These are phyloP conservation scores for Kwoniella heveanensis DNA, from an alignment of 768 basidiomycete genomes.

Conservation along the genomic window DNA sequence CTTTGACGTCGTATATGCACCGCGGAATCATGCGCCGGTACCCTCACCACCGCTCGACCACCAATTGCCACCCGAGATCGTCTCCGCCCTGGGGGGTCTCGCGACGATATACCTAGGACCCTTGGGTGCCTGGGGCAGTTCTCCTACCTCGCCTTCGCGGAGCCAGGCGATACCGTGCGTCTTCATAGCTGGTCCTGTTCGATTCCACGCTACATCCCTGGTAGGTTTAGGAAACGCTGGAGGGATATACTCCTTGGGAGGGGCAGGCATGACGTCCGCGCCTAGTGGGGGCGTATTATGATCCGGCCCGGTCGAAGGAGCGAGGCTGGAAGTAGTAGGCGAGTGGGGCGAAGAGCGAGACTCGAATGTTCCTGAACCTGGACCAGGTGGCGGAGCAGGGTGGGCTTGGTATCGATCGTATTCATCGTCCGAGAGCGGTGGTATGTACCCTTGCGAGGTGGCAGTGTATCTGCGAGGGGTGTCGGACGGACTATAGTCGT, in stretches of 20 bases:
- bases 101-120: constrained; percentile 44
- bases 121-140: constrained; percentile 26
- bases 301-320: neutral
- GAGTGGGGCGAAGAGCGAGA: neutral
- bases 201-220: constrained; percentile 31
- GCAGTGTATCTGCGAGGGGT: neutral
- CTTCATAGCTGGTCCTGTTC: constrained; percentile 46
- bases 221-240: constrained; percentile 40
- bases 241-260: constrained; percentile 31
- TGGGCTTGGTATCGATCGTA: constrained; percentile 42
- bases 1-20: too few relatives aligned
- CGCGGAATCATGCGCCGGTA: neutral
- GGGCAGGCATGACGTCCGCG: neutral
- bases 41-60: constrained; percentile 8
- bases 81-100: constrained; percentile 35
- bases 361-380: neutral
- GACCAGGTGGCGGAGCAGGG: constrained; percentile 31
- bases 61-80: constrained; percentile 6
- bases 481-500: neutral
- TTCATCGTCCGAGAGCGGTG: constrained; percentile 19
- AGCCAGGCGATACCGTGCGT: constrained; percentile 47
- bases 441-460: constrained; percentile 27
- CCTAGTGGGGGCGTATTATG: too few relatives aligned
- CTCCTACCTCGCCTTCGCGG: constrained; percentile 14
- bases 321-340: neutral